These are phyloP conservation scores for Sugiyamaella paludigena DNA, from an alignment of 1,139 yeast genomes.

Conservation along the genomic window DNA sequence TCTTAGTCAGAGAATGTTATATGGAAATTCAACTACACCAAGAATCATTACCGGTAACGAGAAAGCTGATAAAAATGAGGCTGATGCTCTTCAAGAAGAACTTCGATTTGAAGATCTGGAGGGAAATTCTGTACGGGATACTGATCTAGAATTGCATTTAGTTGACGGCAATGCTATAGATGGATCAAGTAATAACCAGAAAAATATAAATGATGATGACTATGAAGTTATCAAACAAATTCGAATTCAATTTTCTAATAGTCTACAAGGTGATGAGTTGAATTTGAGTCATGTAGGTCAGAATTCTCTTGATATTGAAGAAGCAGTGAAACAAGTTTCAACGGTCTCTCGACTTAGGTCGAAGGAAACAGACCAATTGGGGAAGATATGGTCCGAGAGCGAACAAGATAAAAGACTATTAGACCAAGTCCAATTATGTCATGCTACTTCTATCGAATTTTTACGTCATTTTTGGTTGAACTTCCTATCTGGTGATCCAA, in stretches of 20 bases:
- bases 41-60: constrained; percentile 10
- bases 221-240: not conserved
- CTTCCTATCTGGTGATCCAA: constrained; percentile 56
- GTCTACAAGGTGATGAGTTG: not conserved
- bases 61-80: constrained; percentile 24
- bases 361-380: constrained; percentile 20
- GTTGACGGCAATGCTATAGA: constrained; percentile 3
- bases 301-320: constrained; percentile 21
- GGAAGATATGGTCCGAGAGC: constrained; percentile 17
- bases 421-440: constrained; percentile 43
- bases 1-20: constrained; percentile 77
- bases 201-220: constrained; percentile 28
- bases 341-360: constrained; percentile 26
- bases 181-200: not conserved
- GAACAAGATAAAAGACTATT: constrained; percentile 24
- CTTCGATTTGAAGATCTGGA: constrained; percentile 63
- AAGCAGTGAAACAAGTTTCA: constrained; percentile 28
- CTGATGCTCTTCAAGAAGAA: constrained; percentile 47
- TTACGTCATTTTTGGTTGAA: constrained; percentile 68
- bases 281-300: constrained; percentile 26
- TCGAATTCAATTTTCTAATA: not conserved
- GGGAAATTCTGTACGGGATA: constrained; percentile 48
- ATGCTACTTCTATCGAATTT: constrained; percentile 68
- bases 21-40: constrained; percentile 42
- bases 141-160: constrained; percentile 54